phyloP scores from a whole-genome alignment of 2,329 filamentous ascomycete species.

The Cladophialophora yegresii region DNA sequence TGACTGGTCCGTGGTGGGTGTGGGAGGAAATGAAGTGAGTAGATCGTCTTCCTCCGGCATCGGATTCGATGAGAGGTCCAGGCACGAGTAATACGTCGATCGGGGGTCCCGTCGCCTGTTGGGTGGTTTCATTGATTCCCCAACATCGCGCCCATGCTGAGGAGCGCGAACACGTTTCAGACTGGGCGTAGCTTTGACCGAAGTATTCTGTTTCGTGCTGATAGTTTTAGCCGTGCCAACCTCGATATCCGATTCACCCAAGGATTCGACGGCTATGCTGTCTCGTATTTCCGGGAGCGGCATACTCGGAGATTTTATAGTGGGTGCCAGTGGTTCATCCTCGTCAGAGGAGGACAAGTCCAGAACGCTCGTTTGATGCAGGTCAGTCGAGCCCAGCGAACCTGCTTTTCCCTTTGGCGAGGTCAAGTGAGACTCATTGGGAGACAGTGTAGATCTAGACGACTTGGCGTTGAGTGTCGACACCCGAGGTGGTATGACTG shows the following conservation, averaged over 20 bases:
- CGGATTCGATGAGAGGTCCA: constrained; percentile 25
- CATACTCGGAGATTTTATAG: not conserved
- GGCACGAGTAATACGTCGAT: constrained; percentile 28
- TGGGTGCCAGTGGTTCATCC: constrained; percentile 40
- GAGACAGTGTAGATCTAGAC: constrained; percentile 26
- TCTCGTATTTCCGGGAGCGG: constrained; percentile 39
- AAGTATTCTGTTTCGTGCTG: constrained; percentile 38
- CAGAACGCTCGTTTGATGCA: constrained; percentile 50
- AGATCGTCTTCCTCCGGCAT: constrained; percentile 20
- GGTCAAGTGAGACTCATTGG: constrained; percentile 2
- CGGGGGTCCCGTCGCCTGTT: constrained; percentile 9
- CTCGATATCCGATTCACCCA: constrained; percentile 45
- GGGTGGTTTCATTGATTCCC: constrained; percentile 8
- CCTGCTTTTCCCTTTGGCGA: constrained; percentile 25
- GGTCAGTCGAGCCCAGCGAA: constrained; percentile 40
- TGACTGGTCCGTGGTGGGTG: constrained; percentile 25
- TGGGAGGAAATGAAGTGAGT: constrained; percentile 32
- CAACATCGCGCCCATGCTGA: constrained; percentile 29
- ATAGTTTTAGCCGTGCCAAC: constrained; percentile 47
- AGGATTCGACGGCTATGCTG: constrained; percentile 44
- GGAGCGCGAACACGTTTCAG: constrained; percentile 15
- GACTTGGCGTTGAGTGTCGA: constrained; percentile 33
- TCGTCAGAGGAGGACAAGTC: constrained; percentile 54
- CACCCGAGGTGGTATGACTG: constrained; percentile 25
- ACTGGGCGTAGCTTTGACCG: constrained; percentile 22